A percentile compares a stretch with the other conserved stretches of the same genome.
Evolutionary conservation across 441 rosid species (phyloP).

Genomic region (Macaranga tanarius): DNA sequence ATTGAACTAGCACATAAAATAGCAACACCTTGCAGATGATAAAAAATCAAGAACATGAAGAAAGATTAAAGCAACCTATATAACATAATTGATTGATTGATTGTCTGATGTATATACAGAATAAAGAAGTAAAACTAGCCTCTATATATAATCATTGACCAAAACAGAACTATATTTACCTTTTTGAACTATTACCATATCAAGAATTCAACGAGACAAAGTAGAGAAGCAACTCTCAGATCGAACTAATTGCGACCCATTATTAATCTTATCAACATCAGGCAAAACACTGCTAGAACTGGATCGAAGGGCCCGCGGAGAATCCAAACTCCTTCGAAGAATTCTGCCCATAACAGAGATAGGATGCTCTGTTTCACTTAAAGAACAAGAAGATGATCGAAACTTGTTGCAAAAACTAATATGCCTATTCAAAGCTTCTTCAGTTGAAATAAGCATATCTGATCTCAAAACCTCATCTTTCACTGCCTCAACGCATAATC

Average conservation of each 20-base stretch:
- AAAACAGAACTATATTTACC: constrained; percentile 12
- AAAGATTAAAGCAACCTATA: neutral
- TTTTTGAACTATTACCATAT: neutral
- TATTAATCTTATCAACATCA: constrained; percentile 33
- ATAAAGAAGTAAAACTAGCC: neutral
- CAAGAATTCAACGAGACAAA: constrained; percentile 38
- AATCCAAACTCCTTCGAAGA: constrained; percentile 42
- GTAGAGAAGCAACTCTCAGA: constrained; percentile 71
- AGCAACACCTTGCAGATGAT: too few species aligned
- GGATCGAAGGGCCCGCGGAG: constrained; percentile 42
- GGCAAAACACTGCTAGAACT: constrained; percentile 46
- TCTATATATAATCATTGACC: neutral
- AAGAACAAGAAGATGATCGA: constrained; percentile 31
- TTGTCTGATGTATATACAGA: neutral
- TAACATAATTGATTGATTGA: neutral
- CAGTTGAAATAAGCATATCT: constrained; percentile 30
- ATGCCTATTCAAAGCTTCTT: constrained; percentile 52
- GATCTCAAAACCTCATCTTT: constrained; percentile 44
- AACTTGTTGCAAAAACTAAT: constrained; percentile 39
- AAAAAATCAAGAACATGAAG: neutral
- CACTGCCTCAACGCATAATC: constrained; percentile 55
- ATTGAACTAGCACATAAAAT: neutral
- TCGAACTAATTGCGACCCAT: constrained; percentile 40
- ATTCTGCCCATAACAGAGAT: constrained; percentile 44
- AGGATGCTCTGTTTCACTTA: constrained; percentile 38